Evolutionary conservation across 345 rosid species (phyloP).

Genomic region (Salix udensis): DNA sequence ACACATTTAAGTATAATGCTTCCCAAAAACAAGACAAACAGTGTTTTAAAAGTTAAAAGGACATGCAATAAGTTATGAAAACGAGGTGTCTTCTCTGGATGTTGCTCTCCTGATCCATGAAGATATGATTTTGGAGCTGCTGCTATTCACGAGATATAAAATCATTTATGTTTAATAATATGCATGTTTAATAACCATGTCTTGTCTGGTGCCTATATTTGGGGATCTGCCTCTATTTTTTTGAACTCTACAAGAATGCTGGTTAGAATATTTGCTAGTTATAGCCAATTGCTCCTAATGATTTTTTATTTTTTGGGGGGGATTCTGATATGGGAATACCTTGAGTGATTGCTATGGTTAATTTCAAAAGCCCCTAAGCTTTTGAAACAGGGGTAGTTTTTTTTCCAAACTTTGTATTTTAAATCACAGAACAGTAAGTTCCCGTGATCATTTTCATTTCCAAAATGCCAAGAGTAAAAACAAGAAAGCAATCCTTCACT

Average conservation of each 20-base stretch:
- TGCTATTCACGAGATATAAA: not conserved
- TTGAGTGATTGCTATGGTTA: not conserved
- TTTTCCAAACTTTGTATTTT: not conserved
- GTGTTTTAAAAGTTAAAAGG: not conserved
- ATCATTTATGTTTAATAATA: too few relatives aligned
- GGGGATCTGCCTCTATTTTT: constrained; percentile 11
- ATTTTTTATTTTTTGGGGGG: not conserved
- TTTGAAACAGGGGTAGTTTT: not conserved
- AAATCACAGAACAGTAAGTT: not conserved
- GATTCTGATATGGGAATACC: not conserved
- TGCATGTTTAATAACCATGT: not conserved
- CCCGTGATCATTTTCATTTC: not conserved
- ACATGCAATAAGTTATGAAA: not conserved
- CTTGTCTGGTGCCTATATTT: constrained; percentile 1
- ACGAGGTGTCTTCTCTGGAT: not conserved
- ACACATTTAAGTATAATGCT: not conserved
- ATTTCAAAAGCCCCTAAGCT: not conserved
- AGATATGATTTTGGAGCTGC: not conserved
- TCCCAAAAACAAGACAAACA: not conserved
- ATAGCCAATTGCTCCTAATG: constrained; percentile 4
- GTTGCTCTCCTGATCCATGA: not conserved
- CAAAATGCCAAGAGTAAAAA: constrained; percentile 12
- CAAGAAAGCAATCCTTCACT: constrained; percentile 9
- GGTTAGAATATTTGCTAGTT: constrained; percentile 9
- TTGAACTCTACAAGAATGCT: not conserved